phyloP scores from a whole-genome alignment of 805 yeast species.

The Kuraishia ogatae region DNA sequence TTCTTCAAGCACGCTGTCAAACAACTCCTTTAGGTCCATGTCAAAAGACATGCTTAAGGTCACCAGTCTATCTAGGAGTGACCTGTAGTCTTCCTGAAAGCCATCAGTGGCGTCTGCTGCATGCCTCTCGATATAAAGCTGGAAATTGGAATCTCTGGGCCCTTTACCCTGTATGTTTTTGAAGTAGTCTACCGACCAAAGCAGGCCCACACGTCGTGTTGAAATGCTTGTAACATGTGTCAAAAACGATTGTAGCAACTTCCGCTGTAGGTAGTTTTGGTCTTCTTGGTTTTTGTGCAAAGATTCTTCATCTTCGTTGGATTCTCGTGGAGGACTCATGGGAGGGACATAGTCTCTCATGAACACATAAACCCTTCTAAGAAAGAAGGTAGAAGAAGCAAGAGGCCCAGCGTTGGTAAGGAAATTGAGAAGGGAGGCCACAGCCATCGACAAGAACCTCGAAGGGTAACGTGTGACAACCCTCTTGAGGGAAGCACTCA shows the following conservation, averaged over 20 bases:
- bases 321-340: slow-evolving; percentile 26
- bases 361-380: slow-evolving; percentile 59
- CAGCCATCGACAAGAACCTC: slow-evolving; percentile 63
- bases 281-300: slow-evolving; percentile 33
- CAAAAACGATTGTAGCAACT: slow-evolving; percentile 52
- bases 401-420: slow-evolving; percentile 30
- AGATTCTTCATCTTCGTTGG: slow-evolving; percentile 29
- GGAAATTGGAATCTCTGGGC: neutral
- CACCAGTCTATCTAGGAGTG: slow-evolving; percentile 17
- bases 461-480: slow-evolving; percentile 73
- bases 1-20: slow-evolving; percentile 26
- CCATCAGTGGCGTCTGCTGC: neutral
- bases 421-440: slow-evolving; percentile 48
- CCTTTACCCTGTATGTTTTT: slow-evolving; percentile 13
- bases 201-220: neutral
- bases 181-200: neutral
- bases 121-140: neutral
- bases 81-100: slow-evolving; percentile 11
- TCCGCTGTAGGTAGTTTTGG: slow-evolving; percentile 57
- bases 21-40: slow-evolving; percentile 38
- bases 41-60: slow-evolving; percentile 58
- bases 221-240: slow-evolving; percentile 39
- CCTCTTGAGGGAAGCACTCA: slow-evolving; percentile 46
- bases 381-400: slow-evolving; percentile 26
- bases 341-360: slow-evolving; percentile 50